Conservation (phyloP, 2,329 filamentous ascomycete species). For the Venturia pyrina region DNA sequence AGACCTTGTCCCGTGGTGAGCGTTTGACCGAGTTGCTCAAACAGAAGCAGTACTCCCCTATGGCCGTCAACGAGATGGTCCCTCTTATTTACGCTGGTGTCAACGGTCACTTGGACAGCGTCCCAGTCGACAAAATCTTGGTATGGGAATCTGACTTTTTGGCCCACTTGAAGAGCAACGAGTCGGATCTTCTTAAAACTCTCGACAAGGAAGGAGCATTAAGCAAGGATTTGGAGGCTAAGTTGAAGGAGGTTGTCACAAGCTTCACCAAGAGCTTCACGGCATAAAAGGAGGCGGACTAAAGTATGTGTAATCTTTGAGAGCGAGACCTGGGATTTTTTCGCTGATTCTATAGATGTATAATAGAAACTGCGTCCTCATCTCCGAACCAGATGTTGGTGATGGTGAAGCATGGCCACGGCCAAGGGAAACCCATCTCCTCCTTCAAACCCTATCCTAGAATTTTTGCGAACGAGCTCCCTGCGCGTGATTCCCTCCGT, state of each 20-base stretch:
- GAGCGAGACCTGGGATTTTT: not conserved
- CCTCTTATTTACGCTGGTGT: constrained; percentile 98
- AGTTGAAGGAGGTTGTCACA: constrained; percentile 64
- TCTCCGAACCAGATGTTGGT: not conserved
- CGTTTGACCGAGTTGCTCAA: constrained; percentile 97
- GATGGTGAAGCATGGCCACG: not conserved
- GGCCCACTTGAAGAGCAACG: constrained; percentile 81
- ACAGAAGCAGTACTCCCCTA: constrained; percentile 99
- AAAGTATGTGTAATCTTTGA: constrained; percentile 4
- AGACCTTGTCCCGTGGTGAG: constrained; percentile 96
- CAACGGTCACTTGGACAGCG: constrained; percentile 82
- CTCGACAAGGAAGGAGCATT: constrained; percentile 95
- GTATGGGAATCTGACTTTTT: constrained; percentile 94
- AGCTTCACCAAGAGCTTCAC: constrained; percentile 91
- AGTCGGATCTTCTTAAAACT: constrained; percentile 68
- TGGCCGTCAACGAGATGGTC: constrained; percentile 99
- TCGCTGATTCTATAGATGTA: constrained; percentile 5
- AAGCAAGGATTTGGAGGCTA: constrained; percentile 85
- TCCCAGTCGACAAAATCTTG: constrained; percentile 87
- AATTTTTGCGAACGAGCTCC: not conserved
- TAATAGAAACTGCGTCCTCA: constrained; percentile 2
- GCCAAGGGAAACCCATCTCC: not conserved
- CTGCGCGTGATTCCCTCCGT: not conserved
- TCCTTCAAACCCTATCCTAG: not conserved
- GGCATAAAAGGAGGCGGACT: constrained; percentile 1